Base-by-base conservation (phyloP, 805 yeast species). In the Metschnikowia arizonensis region DNA sequence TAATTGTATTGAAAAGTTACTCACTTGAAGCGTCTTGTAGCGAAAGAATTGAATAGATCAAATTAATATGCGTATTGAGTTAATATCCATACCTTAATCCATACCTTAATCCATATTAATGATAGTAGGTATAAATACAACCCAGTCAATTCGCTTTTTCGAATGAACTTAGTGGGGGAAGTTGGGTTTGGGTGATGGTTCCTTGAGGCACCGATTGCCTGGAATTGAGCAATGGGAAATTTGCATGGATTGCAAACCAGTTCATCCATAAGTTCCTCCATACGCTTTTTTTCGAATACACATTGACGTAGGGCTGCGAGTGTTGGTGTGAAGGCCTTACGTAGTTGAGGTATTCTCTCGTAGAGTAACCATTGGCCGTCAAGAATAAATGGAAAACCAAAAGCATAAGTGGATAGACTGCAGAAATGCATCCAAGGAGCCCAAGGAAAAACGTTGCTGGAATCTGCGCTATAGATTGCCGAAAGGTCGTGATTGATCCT, bases 291-390 rank as follows among this genome's bases (percentile, higher is more conserved):
- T 63, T 57, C 26, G 62, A 57, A 45, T 53, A 69, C 17, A 64
- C 67, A 54, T 69, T 69, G 25, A 60, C 55, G 46, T 54, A 69
- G 28, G 67, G 69, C 25, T 53, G 52, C 34, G 65, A 55, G 47
- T 59, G 63, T 10, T 56, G 55, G 14, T 56, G 59, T 4, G 65
- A 57, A 9, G 74, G 69, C 6, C 69, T 64, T 21, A 47, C 48
- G 37, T 72, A 62, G 54, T 76, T 77, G 40, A 87, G 64, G 56
- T 75, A 86, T 53, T 87, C 96, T 50, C 89, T 71, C 5, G 95
- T 86, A 7, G 90, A 82, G 50, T 83, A 72, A 39, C 82, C 82
- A 6, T 77, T 72, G 1, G 77, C 57, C 0, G 80, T 76, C 41
- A 86, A 61, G 41, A 68, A 74, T 0, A 78, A 30, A 55, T 87